Evolutionary conservation across 169 alveolate species (phyloP), one percentile per base, ranked within the genome.

Genomic region (Cryptosporidium xiaoi): DNA sequence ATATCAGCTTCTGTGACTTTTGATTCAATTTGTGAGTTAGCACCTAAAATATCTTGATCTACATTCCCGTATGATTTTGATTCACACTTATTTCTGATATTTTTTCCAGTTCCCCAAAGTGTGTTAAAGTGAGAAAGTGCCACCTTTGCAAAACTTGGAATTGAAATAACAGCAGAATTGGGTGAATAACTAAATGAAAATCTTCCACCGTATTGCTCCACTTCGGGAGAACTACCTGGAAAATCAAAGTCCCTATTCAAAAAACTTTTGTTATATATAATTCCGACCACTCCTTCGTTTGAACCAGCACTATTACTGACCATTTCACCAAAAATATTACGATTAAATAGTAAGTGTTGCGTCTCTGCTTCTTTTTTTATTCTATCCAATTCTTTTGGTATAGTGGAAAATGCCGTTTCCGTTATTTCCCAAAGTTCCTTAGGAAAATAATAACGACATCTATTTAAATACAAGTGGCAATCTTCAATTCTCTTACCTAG

Each of bases 311-410:
- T 5, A 53, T 69, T 51, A 53, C 51, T 69, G 8, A 69, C 83
- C 71, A 77, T 62, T 62, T 77, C 87, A 36, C 87, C 87, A 18
- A 77, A 77, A 44, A 77, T 77, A 20, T 77, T 77, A 2, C 87
- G 34, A 60, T 77, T 77, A 62, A 77, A 77, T 12, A 77, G 48
- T 15, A 77, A 60, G 18, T 77, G 87, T 27, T 77, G 87, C 10
- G 87, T 77, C 29, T 77, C 87, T 44, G 87, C 87, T 46, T 77
- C 87, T 29, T 62, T 77, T 18, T 71, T 77, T 36, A 77, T 77
- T 77, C 71, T 77, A 60, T 77, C 87, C 20, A 77, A 20, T 56
- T 77, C 87, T n/a, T 77, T 77, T 18, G 87, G 87, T 18, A 77
- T 77, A 20, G 71, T 62, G 10, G 87, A 77, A 44, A 77, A 77